Base-by-base conservation (phyloP, 768 basidiomycete species). In the Chlorophyllum brunneum region DNA sequence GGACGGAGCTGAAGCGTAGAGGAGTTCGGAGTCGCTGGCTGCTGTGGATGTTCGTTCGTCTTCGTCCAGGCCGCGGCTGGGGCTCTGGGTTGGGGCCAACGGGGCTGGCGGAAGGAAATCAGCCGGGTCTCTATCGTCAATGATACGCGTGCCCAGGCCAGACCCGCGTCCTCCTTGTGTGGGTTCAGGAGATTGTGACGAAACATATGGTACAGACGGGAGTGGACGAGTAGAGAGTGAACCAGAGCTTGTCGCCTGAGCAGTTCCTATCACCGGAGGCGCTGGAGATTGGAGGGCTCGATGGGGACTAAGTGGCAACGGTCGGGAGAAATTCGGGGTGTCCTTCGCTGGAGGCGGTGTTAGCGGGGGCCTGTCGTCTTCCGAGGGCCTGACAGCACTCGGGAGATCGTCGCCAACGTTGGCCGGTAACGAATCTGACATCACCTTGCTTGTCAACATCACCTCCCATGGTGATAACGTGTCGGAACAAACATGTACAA, bases 1-100 rank as follows among this genome's bases (percentile, higher is more conserved):
- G n/a, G 51, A 52, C 7, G 51, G 42, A 5, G 51, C 51, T 8
- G 51, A 52, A 29, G 51, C 51, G 27, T 52, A 52, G 30, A 52
- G 26, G 16, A 52, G 24, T 2, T 44, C 41, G 10, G 51, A 52
- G 23, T 52, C 51, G 24, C 41, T 52, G 23, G 34, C 31, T 7
- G 20, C 26, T 29, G 41, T 44, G 18, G 51, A 52, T 3, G 30
- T 33, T 7, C 9, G 29, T 20, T 29, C 34, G 7, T 36, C 42
- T 9, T 52, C 51, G n/a, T 44, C 51, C 26, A 43, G 27, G 20
- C 51, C n/a, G 10, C 16, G 34, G 22, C 22, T 16, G 13, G 24
- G 51, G 3, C 24, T 43, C 13, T 27, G 51, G 10, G 50, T 29
- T 29, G 41, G 23, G 15, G 23, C 7, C 4, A 24, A 16, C 5